A percentile compares a stretch with the other conserved stretches of the same genome.
These are phyloP conservation scores for Podaxis carcinomalis DNA, from an alignment of 768 basidiomycete species.

Conservation along the genomic window DNA sequence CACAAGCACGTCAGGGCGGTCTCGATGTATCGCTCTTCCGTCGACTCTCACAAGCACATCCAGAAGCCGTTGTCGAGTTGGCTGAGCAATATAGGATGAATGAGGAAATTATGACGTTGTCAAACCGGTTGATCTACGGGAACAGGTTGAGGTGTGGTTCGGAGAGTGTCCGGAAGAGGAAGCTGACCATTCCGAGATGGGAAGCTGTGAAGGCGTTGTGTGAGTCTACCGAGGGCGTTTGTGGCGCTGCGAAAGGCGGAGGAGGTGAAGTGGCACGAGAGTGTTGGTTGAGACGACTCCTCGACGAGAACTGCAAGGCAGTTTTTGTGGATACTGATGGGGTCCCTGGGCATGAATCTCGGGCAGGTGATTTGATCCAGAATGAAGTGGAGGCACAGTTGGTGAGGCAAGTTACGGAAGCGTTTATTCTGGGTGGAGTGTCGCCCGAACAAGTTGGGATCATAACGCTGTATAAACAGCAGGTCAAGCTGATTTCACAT, in stretches of 20 bases:
- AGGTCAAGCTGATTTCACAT: constrained; percentile 83
- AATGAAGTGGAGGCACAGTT: constrained; percentile 78
- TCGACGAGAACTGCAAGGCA: constrained; percentile 69
- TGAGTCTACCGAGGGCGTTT: constrained; percentile 10
- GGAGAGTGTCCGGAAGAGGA: constrained; percentile 58
- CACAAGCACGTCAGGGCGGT: constrained; percentile 75
- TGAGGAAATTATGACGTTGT: constrained; percentile 16
- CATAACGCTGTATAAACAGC: constrained; percentile 91
- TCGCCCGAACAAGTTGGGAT: constrained; percentile 72
- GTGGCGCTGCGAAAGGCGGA: background rate
- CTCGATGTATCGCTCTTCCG: constrained; percentile 90
- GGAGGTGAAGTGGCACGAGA: constrained; percentile 14
- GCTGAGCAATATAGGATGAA: constrained; percentile 96
- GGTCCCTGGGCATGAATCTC: constrained; percentile 74
- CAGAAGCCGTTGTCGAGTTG: constrained; percentile 80
- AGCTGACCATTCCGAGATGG: constrained; percentile 48
- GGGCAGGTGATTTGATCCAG: constrained; percentile 85
- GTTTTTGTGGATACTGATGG: constrained; percentile 93
- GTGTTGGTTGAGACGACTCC: constrained; percentile 72
- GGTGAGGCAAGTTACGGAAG: constrained; percentile 63
- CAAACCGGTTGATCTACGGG: constrained; percentile 16
- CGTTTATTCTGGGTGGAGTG: constrained; percentile 64
- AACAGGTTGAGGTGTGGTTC: constrained; percentile 58
- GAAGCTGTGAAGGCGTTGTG: constrained; percentile 44
- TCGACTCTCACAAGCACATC: constrained; percentile 82